Evolutionary conservation across 306 rosid species (phyloP).

Genomic region (Senna tora): DNA sequence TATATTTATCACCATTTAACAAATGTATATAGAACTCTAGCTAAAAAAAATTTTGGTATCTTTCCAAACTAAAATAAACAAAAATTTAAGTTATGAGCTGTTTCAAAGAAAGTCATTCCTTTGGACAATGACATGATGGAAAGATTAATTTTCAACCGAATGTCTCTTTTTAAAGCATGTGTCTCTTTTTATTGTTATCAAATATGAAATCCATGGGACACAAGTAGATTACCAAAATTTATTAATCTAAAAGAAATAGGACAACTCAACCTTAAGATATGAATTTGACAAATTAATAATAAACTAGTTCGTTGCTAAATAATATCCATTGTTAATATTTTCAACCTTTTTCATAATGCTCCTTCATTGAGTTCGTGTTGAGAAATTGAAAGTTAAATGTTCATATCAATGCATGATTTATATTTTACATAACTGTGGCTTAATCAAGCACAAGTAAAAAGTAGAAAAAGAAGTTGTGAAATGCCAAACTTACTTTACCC

Average conservation of each 20-base stretch:
- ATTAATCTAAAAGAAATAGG: too few relatives aligned
- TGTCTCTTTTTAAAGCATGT: too few relatives aligned
- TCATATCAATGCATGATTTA: conserved; percentile 14
- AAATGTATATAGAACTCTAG: too few relatives aligned
- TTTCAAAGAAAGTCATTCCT: too few relatives aligned
- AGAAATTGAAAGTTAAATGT: conserved; percentile 1
- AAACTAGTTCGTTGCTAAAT: neutral
- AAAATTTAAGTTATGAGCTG: too few relatives aligned
- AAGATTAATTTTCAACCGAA: too few relatives aligned
- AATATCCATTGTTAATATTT: neutral
- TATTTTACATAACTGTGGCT: conserved; percentile 22
- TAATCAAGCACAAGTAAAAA: neutral
- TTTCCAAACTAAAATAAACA: too few relatives aligned
- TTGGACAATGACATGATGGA: too few relatives aligned
- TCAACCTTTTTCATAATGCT: neutral
- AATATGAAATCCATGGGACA: neutral
- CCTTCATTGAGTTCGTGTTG: neutral
- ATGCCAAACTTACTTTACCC: conserved; percentile 35
- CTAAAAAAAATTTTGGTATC: too few relatives aligned
- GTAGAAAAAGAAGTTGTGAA: conserved; percentile 5
- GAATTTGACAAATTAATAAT: neutral
- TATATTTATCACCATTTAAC: too few relatives aligned
- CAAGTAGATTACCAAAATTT: neutral
- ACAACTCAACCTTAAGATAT: neutral
- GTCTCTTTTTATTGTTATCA: too few relatives aligned